Evolutionary conservation across 2,329 filamentous ascomycete genomes (phyloP).

Genomic region (Teratosphaeria viscida): DNA sequence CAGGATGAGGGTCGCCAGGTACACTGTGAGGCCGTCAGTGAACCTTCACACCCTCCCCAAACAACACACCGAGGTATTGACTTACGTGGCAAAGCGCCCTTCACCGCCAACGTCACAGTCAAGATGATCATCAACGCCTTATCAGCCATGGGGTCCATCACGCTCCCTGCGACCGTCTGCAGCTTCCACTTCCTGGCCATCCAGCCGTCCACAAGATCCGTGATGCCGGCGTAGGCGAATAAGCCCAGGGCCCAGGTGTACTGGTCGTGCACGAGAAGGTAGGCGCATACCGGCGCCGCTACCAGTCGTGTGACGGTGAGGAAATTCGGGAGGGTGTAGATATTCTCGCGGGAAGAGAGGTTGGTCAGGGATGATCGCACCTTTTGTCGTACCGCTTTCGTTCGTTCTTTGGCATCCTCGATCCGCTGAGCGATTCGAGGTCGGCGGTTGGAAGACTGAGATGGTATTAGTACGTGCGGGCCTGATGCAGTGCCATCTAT

Average conservation of each 20-base stretch:
- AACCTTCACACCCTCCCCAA: not conserved
- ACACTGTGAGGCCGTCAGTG: constrained; percentile 43
- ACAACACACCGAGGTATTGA: constrained; percentile 15
- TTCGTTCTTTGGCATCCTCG: constrained; percentile 18
- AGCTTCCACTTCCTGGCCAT: constrained; percentile 81
- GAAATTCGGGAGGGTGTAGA: constrained; percentile 92
- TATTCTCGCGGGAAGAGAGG: constrained; percentile 62
- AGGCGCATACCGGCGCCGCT: constrained; percentile 76
- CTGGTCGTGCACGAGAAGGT: constrained; percentile 74
- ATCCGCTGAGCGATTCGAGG: constrained; percentile 14
- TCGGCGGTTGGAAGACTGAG: not conserved
- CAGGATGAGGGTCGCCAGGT: constrained; percentile 81
- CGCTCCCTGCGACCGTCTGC: constrained; percentile 85
- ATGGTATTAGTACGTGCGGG: not conserved
- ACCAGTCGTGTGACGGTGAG: constrained; percentile 78
- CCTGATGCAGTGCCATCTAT: not conserved
- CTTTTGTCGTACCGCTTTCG: constrained; percentile 20
- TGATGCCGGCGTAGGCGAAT: constrained; percentile 87
- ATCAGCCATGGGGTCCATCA: constrained; percentile 95
- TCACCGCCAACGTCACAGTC: constrained; percentile 72
- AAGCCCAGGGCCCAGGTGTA: constrained; percentile 69
- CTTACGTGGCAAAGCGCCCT: constrained; percentile 67
- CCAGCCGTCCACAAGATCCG: constrained; percentile 87
- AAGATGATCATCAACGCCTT: constrained; percentile 92
- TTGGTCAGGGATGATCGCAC: constrained; percentile 21